Evolutionary conservation across 768 basidiomycete species (phyloP).

Genomic region (Boletus rubropictus): DNA sequence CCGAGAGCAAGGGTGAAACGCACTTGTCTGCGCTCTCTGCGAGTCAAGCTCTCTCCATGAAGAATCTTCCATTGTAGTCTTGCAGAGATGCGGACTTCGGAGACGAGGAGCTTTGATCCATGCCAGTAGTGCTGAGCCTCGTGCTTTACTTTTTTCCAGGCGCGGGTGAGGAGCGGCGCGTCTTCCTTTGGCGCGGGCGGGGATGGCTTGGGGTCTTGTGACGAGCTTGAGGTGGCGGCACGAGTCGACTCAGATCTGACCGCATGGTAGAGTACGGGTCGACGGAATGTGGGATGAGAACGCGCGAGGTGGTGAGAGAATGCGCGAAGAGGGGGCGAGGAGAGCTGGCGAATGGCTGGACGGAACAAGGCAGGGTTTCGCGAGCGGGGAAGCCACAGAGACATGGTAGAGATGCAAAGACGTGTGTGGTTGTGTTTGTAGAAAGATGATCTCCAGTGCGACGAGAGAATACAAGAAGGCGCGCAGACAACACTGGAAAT

Average conservation of each 20-base stretch:
- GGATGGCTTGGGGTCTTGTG: conserved; percentile 41
- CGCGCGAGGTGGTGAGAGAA: conserved; percentile 8
- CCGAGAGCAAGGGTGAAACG: conserved; percentile 8
- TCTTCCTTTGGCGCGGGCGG: conserved; percentile 46
- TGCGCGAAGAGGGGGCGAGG: conserved; percentile 2
- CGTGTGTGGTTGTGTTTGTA: conserved; percentile 29
- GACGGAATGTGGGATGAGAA: conserved; percentile 20
- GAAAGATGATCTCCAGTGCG: conserved; percentile 10
- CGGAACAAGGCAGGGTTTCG: conserved; percentile 40
- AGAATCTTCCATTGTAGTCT: conserved; percentile 89
- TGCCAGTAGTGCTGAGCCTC: conserved; percentile 97
- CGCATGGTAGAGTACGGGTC: conserved; percentile 21
- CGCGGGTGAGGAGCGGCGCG: conserved; percentile 48
- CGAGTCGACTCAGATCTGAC: conserved; percentile 12
- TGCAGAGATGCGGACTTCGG: conserved; percentile 86
- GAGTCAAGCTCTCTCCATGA: conserved; percentile 84
- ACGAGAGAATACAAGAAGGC: conserved; percentile 53
- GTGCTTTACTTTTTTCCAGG: conserved; percentile 93
- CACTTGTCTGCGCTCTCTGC: conserved; percentile 91
- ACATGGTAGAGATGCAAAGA: conserved; percentile 41
- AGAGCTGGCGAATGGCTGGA: conserved; percentile 21
- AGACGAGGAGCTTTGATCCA: conserved; percentile 87
- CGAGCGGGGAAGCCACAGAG: conserved; percentile 68
- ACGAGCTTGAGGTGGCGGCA: conserved; percentile 14
- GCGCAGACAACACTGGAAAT: conserved; percentile 50